Base-by-base conservation (phyloP, 371 early-diverging fungal genomes). In the Saksenaea vasiformis region DNA sequence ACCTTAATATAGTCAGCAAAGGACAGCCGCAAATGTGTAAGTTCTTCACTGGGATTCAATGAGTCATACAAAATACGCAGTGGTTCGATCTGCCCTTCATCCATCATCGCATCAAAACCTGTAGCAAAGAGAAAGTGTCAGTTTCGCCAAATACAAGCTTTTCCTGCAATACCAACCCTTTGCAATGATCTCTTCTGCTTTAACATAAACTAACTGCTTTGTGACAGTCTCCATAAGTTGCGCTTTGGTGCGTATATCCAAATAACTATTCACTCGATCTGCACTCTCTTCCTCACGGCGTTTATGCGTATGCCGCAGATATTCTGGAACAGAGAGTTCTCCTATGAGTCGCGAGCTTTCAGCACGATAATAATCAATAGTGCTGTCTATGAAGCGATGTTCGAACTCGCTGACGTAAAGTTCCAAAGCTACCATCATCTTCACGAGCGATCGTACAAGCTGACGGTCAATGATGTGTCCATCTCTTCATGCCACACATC, bases 351-450 rank as follows among this genome's bases (percentile, higher is more conserved):
- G 67, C n/a, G 79, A 68, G 15, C 89, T 85, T 67, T 94, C 93
- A 19, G 65, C 73, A 22, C 70, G 67, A 65, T 95, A 96, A 68
- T 87, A 95, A 8, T 68, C 64, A 28, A 80, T 80, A 0, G 95
- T 91, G 11, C 70, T 73, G 5, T 82, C 76, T 37, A 94, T 62
- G 60, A 93, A 90, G 1, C 75, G 66, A 11, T 76, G 62, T 72
- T 95, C 91, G 70, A 97, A 93, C 27, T 77, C 80, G 14, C 74
- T 72, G 13, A 70, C 59, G 69, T 95, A 95, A 27, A 92, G 73
- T 0, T 80, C 73, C 17, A 95, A 84, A 39, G 94, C 94, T n/a
- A 86, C 58, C 63, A 91, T 70, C 94, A 95, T 95, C 11, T 79
- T 79, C n/a, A 91, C 59, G 15, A 94, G 70, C 1, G 90, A 86